Conservation (phyloP, 495 filamentous ascomycete species). For the Venustampulla echinocandica region DNA sequence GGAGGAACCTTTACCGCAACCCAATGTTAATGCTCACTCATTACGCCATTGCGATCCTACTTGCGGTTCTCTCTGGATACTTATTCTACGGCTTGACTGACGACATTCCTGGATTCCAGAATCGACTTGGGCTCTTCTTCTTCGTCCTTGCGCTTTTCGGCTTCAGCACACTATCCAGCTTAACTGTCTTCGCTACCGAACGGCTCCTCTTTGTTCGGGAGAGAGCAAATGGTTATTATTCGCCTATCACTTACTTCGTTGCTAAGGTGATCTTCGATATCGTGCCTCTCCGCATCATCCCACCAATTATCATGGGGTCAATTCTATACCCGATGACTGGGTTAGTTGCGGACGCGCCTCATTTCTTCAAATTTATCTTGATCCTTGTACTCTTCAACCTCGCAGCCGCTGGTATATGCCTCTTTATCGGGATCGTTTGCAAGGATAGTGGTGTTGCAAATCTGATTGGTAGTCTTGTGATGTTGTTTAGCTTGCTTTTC, state of each 20-base stretch:
- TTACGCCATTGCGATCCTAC: slow-evolving; percentile 94
- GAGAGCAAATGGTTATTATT: slow-evolving; percentile 94
- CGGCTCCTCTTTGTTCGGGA: slow-evolving; percentile 89
- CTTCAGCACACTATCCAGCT: slow-evolving; percentile 87
- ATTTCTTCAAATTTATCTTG: slow-evolving; percentile 87
- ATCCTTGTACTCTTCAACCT: slow-evolving; percentile 94
- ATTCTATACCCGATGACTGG: slow-evolving; percentile 99
- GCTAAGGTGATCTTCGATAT: slow-evolving; percentile 95
- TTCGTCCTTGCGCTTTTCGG: slow-evolving; percentile 94
- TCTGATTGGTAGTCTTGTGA: slow-evolving; percentile 87
- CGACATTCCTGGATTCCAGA: slow-evolving; percentile 96
- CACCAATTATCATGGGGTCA: slow-evolving; percentile 91
- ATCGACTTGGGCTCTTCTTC: slow-evolving; percentile 96
- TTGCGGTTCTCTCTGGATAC: slow-evolving; percentile 88
- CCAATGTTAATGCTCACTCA: slow-evolving; percentile 98
- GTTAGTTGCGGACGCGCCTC: slow-evolving; percentile 69
- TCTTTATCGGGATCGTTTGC: slow-evolving; percentile 95
- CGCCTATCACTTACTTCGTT: slow-evolving; percentile 92
- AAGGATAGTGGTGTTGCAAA: slow-evolving; percentile 89
- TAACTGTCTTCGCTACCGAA: slow-evolving; percentile 91
- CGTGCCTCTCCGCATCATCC: slow-evolving; percentile 84
- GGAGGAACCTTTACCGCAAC: slow-evolving; percentile 96
- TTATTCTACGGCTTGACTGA: slow-evolving; percentile 95
- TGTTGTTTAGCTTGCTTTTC: slow-evolving; percentile 95
- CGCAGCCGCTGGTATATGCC: slow-evolving; percentile 81